Conservation (phyloP, 805 yeast species). For the Hanseniaspora valbyensis region DNA sequence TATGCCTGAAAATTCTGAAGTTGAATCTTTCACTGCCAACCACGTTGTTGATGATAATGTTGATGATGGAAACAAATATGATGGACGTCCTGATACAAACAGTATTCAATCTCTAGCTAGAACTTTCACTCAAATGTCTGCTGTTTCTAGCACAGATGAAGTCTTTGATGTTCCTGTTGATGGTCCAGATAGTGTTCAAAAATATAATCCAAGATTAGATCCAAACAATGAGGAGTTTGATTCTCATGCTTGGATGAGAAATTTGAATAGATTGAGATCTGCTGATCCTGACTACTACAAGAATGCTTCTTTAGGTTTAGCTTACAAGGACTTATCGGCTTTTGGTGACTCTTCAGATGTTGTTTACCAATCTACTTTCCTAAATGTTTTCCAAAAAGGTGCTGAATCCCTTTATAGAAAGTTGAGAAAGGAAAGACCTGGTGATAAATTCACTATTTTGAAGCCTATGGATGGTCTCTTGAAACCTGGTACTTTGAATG, state of each 20-base stretch:
- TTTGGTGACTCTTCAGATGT: constrained; percentile 57
- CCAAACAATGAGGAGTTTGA: constrained; percentile 50
- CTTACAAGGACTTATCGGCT: constrained; percentile 48
- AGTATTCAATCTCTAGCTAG: constrained; percentile 11
- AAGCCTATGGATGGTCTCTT: constrained; percentile 57
- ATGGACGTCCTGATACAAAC: constrained; percentile 8
- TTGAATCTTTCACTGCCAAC: constrained; percentile 11
- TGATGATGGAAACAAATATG: background rate
- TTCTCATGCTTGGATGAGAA: constrained; percentile 57
- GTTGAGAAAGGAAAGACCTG: constrained; percentile 23
- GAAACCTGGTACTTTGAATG: constrained; percentile 53
- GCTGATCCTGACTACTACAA: constrained; percentile 53
- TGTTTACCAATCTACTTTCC: constrained; percentile 52
- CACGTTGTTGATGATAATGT: background rate
- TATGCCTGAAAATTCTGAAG: constrained; percentile 11
- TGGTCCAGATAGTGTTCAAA: constrained; percentile 6
- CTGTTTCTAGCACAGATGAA: background rate
- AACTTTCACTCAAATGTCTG: constrained; percentile 10
- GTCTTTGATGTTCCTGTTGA: constrained; percentile 5
- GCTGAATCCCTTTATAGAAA: constrained; percentile 21
- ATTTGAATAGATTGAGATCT: constrained; percentile 42
- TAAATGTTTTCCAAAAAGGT: constrained; percentile 34
- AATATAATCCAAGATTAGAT: constrained; percentile 38
- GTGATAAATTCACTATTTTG: constrained; percentile 38
- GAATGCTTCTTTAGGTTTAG: constrained; percentile 49